Evolutionary conservation across 2,329 filamentous ascomycete genomes (phyloP).

Genomic region (Monilinia polystroma): DNA sequence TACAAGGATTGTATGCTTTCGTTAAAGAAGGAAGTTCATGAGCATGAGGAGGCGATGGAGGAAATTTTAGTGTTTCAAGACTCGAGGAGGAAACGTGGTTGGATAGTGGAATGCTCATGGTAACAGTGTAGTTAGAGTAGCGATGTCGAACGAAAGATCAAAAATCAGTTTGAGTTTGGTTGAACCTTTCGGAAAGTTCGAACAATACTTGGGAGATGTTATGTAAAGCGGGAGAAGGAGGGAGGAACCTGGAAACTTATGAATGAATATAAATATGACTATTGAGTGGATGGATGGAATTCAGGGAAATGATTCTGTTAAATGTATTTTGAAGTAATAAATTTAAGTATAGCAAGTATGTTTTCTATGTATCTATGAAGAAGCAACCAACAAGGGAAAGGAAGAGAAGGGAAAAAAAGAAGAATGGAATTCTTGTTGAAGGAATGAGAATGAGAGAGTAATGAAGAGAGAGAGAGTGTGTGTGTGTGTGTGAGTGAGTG

Average conservation of each 20-base stretch:
- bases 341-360: too few species aligned
- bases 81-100: conserved; percentile 1
- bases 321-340: too few species aligned
- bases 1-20: conserved; percentile 6
- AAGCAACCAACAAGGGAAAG: neutral
- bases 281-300: neutral
- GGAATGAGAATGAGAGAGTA: conserved; percentile 8
- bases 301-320: neutral
- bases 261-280: neutral
- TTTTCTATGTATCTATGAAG: too few species aligned
- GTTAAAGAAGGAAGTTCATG: conserved; percentile 10
- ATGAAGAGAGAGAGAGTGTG: neutral
- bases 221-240: too few species aligned
- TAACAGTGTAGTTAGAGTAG: neutral
- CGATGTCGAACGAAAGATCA: neutral
- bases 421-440: neutral
- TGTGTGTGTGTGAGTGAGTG: too few species aligned
- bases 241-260: neutral
- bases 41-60: conserved; percentile 10
- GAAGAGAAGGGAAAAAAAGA: neutral
- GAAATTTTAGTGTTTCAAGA: conserved; percentile 17
- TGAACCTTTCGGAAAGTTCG: neutral
- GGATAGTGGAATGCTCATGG: conserved; percentile 19
- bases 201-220: too few species aligned
- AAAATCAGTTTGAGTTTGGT: neutral